Percentiles rank a stretch among this genome's conserved stretches.
These are phyloP conservation scores for Mortierella claussenii DNA, from an alignment of 192 early-diverging fungal species.

Conservation along the genomic window DNA sequence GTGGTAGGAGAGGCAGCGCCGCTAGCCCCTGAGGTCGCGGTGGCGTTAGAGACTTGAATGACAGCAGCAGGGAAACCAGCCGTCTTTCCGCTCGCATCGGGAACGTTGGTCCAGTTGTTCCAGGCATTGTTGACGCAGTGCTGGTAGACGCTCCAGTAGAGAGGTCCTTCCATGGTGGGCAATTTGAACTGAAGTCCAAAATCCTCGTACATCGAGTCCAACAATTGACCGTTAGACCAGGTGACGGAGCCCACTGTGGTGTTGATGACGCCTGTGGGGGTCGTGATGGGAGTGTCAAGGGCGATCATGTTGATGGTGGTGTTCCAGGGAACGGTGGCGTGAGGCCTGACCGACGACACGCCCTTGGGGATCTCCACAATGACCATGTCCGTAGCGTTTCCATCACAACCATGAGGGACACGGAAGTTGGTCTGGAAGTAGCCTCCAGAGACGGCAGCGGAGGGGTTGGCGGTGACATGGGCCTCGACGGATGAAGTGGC, in stretches of 20 bases:
- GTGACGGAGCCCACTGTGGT: slow-evolving; percentile 42
- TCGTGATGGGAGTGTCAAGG: slow-evolving; percentile 35
- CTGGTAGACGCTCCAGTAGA: slow-evolving; percentile 49
- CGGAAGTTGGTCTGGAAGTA: slow-evolving; percentile 54
- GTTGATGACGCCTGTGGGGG: slow-evolving; percentile 41
- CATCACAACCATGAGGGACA: slow-evolving; percentile 50
- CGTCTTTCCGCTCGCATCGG: slow-evolving; percentile 36
- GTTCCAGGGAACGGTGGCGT: slow-evolving; percentile 27
- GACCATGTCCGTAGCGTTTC: slow-evolving; percentile 41
- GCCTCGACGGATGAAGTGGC: slow-evolving; percentile 28
- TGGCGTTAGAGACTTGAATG: slow-evolving; percentile 19
- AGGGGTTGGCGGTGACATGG: slow-evolving; percentile 53
- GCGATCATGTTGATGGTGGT: slow-evolving; percentile 46
- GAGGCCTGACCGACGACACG: slow-evolving; percentile 48
- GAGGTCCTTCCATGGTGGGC: slow-evolving; percentile 21
- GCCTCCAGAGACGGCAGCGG: slow-evolving; percentile 18
- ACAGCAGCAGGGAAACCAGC: slow-evolving; percentile 42
- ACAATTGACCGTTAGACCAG: slow-evolving; percentile 29
- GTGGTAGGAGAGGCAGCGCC: not conserved
- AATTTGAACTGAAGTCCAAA: slow-evolving; percentile 52
- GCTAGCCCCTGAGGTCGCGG: slow-evolving; percentile 1
- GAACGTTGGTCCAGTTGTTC: slow-evolving; percentile 49
- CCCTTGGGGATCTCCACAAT: slow-evolving; percentile 49
- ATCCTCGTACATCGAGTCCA: slow-evolving; percentile 45
- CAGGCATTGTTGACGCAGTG: slow-evolving; percentile 43